Evolutionary conservation across 176 grass and related monocot genomes (phyloP), one percentile per base, ranked within the genome.

Genomic region (Phoenix dactylifera): DNA sequence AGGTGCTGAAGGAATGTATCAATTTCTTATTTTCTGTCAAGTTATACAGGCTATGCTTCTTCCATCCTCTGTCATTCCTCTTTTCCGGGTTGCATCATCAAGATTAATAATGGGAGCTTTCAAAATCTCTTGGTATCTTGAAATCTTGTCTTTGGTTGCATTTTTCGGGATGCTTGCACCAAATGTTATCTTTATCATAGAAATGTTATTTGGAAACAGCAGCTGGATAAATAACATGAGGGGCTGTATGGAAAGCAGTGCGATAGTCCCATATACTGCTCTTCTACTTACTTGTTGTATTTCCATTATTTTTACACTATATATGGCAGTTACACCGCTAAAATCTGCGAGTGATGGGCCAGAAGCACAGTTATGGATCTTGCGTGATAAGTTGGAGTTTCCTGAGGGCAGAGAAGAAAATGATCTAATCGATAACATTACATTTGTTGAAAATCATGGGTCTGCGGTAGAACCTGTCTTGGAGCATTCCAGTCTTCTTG

Each of bases 171-270:
- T 93, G 79, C 79, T 98, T 32, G 89, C 79, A 67, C 74, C 82
- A 30, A 98, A 93, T 59, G 65, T 98, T 52, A 89, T 98, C 49
- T 98, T 98, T 73, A 55, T 86, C 67, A 79, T 48, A 24, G 94
- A 93, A 67, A 93, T 98, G 76, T 62, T 92, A 29, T 91, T 93
- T 70, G 94, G 94, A 70, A 83, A 86, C 72, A 93, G 94, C 77
- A 70, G 59, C 29, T 98, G 85, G 94, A 74, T 71, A 62, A 89
- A 89, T 67, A 80, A 65, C 63, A 50, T 98, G 64, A 86, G 82
- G 73, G 94, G 88, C 55, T 83, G 77, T 83, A 82, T 75, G 1
- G 84, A 66, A 54, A 85, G 68, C 63, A 77, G 61, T 60, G 79
- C 85, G 54, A 82, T 88, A 22, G 51, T 86, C 70, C 82, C 85